A percentile compares a stretch with the other conserved stretches of the same genome.
These are phyloP conservation scores for Penicillium coprophilum DNA, from an alignment of 495 filamentous ascomycete genomes.

Conservation along the genomic window DNA sequence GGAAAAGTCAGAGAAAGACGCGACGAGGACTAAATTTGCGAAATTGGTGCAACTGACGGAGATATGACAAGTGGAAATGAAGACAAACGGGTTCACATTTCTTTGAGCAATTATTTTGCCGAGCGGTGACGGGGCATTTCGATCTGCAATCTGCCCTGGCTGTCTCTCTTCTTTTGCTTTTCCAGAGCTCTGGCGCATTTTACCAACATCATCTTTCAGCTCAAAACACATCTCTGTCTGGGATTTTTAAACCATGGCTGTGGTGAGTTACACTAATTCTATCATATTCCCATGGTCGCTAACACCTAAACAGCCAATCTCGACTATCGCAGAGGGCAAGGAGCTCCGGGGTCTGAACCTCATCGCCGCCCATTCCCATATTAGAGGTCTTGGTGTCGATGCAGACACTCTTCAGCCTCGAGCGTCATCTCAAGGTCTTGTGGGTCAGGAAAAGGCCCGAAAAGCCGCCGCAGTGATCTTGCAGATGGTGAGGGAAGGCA, in stretches of 20 bases:
- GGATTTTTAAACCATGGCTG: conserved; percentile 35
- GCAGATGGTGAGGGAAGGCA: conserved; percentile 98
- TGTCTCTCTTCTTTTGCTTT: conserved; percentile 12
- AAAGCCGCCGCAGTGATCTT: conserved; percentile 94
- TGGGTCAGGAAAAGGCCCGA: conserved; percentile 92
- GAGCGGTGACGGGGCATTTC: not conserved
- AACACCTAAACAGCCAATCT: conserved; percentile 63
- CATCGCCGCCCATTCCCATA: conserved; percentile 97
- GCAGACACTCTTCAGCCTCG: conserved; percentile 85
- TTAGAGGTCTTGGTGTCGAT: conserved; percentile 92
- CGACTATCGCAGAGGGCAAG: conserved; percentile 90
- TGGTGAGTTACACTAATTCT: conserved; percentile 30
- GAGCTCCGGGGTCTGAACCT: conserved; percentile 93
- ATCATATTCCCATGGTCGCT: conserved; percentile 2
- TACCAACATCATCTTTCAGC: conserved; percentile 4
- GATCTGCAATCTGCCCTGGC: conserved; percentile 18
- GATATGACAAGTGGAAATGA: not conserved
- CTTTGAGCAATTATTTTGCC: conserved; percentile 10
- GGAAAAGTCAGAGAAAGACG: not conserved
- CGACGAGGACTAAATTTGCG: not conserved
- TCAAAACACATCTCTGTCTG: conserved; percentile 7
- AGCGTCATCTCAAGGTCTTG: conserved; percentile 86
- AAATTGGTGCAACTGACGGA: not conserved
- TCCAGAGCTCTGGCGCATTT: conserved; percentile 15
- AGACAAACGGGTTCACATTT: not conserved